These are phyloP conservation scores for Mantamonas sphyraenae DNA, from an alignment of 78 protist genomes.

Conservation along the genomic window DNA sequence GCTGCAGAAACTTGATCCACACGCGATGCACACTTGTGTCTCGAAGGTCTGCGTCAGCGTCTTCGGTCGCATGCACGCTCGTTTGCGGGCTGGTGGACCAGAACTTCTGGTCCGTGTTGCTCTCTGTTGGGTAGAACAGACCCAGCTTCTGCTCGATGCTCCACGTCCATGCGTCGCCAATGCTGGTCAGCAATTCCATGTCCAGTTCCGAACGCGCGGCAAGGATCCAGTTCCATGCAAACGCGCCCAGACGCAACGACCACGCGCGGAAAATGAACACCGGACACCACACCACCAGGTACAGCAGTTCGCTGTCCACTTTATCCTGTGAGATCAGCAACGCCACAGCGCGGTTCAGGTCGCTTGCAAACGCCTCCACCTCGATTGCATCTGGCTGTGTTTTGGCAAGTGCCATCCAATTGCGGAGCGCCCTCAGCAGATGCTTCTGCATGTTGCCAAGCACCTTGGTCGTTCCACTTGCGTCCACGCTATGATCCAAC, in stretches of 20 bases:
- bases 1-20: conserved; percentile 43
- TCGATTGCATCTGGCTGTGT: conserved; percentile 11
- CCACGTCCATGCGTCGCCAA: conserved; percentile 55
- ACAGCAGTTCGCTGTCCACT: conserved; percentile 16
- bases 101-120: background rate
- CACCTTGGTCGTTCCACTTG: background rate
- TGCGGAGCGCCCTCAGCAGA: too few species aligned
- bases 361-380: conserved; percentile 9
- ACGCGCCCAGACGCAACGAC: conserved; percentile 34
- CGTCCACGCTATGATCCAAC: conserved; percentile 1
- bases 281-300: conserved; percentile 44
- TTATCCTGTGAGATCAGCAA: background rate
- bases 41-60: background rate
- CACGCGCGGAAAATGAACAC: conserved; percentile 28
- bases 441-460: background rate
- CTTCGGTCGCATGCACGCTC: too few species aligned
- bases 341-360: conserved; percentile 31
- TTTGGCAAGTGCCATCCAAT: conserved; percentile 10
- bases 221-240: conserved; percentile 57
- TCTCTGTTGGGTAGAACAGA: conserved; percentile 10
- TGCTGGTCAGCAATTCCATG: conserved; percentile 30
- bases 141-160: conserved; percentile 54
- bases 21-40: conserved; percentile 40
- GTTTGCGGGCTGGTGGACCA: background rate
- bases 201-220: conserved; percentile 43